Evolutionary conservation across 2,329 filamentous ascomycete species (phyloP).

Genomic region (Curvularia hawaiiensis): DNA sequence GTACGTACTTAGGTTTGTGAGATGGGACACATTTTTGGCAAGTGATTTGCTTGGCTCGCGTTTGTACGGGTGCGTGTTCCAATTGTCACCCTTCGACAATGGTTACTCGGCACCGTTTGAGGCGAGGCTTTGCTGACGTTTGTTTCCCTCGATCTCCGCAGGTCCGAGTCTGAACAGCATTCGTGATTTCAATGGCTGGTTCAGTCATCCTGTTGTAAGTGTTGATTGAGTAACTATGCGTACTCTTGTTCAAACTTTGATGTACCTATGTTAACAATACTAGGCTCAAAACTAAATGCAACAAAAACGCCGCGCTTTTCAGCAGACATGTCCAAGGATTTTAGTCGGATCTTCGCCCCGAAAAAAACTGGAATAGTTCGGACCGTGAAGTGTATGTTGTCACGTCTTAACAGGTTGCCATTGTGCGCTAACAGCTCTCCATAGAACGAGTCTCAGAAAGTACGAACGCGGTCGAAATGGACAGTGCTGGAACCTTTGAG

Average conservation of each 20-base stretch:
- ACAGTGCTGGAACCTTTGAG: no score
- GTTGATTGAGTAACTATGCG: neutral
- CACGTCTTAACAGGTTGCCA: neutral
- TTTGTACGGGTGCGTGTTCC: neutral
- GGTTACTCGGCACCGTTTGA: neutral
- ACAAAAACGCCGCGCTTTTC: neutral
- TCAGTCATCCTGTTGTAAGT: neutral
- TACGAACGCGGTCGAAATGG: no score
- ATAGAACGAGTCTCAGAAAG: neutral
- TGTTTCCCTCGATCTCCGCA: neutral
- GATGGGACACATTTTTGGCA: neutral
- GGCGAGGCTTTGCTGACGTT: no score
- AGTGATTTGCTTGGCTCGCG: neutral
- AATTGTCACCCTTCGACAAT: neutral
- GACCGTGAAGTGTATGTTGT: neutral
- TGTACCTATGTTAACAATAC: neutral
- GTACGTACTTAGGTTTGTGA: no score
- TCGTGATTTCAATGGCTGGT: neutral
- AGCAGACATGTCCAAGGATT: no score
- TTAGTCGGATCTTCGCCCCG: no score
- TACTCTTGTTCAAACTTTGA: neutral
- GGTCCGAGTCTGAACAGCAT: neutral
- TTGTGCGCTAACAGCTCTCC: neutral
- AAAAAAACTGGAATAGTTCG: no score
- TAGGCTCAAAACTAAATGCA: neutral